Conservation (phyloP, 257 asterid genomes). For the Apocynum venetum region DNA sequence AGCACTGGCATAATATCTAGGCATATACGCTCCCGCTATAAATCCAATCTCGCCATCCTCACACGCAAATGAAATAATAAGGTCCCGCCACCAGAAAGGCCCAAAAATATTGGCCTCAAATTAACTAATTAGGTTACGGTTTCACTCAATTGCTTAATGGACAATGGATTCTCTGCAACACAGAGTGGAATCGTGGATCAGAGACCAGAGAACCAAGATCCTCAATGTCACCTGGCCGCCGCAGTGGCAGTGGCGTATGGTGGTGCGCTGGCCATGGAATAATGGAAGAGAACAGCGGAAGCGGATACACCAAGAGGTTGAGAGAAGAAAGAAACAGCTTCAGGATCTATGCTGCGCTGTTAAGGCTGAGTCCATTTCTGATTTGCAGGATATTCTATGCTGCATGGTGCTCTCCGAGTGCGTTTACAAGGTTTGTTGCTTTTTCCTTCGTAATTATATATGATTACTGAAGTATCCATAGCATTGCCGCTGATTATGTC, state of each 20-base stretch:
- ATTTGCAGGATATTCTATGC: slow-evolving; percentile 91
- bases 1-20: not conserved
- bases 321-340: slow-evolving; percentile 69
- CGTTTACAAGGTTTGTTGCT: slow-evolving; percentile 70
- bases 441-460: not conserved
- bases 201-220: slow-evolving; percentile 72
- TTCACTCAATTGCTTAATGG: slow-evolving; percentile 52
- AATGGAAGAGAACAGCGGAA: slow-evolving; percentile 60
- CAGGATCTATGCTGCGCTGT: slow-evolving; percentile 70
- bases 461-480: not conserved
- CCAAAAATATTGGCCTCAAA: not conserved
- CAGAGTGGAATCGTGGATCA: slow-evolving; percentile 91
- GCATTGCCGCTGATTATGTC: not conserved
- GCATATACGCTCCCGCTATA: slow-evolving; percentile 2
- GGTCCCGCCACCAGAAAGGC: not conserved
- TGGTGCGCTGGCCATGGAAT: slow-evolving; percentile 86
- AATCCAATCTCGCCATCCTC: not conserved
- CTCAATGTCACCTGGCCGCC: slow-evolving; percentile 72
- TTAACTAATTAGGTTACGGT: slow-evolving; percentile 37
- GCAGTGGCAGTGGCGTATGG: slow-evolving; percentile 83
- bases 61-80: not conserved
- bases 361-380: slow-evolving; percentile 78
- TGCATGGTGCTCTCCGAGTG: slow-evolving; percentile 99
- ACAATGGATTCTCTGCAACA: slow-evolving; percentile 56
- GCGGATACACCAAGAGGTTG: slow-evolving; percentile 68